Evolutionary conservation across 345 rosid species (phyloP), one percentile per base, ranked within the genome.

Genomic region (Dimocarpus longan): DNA sequence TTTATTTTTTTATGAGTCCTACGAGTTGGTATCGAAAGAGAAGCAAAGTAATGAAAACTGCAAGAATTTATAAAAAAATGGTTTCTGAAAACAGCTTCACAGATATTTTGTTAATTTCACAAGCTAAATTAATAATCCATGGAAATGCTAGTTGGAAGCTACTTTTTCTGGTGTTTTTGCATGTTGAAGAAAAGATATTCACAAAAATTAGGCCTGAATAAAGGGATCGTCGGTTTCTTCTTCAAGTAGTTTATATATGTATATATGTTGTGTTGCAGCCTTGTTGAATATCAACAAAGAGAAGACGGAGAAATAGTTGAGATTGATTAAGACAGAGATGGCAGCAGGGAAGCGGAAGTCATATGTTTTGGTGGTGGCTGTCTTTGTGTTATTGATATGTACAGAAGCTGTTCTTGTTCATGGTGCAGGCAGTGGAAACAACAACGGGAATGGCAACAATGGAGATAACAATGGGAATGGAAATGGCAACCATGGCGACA

Each of bases 381-480:
- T 88, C 74, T 79, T 89, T 40, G 77, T 84, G 48, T 59, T 88
- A 66, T 50, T 91, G 48, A 66, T 90, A 21, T 80, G 82, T 71
- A 79, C 77, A 4, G 89, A 84, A 40, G 82, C 82, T 11, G 71
- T 26, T 48, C 21, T 57, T 15, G 91, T 72, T 64, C 75, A 43
- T 13, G 83, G 80, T 12, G 71, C 64, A 4, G 71, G 37, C 69
- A 22, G 22, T 8, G 69, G 76, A 6, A 74, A 78, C 40, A 67
- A 42, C 22, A 69, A 78, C 24, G 70, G 74, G 8, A 76, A 66
- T 18, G 71, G 76, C 10, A 78, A 70, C 71, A 37, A 54, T 18
- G 73, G 76, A 3, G 66, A 78, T 21, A 57, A 44, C 28, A 70
- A 78, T 46, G 71, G 76, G 11, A 77, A 77, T 19, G 81, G 76